Percentiles rank a stretch among this genome's conserved stretches.
Evolutionary conservation across 306 rosid species (phyloP).

Genomic region (Pterocarpus macrocarpus): DNA sequence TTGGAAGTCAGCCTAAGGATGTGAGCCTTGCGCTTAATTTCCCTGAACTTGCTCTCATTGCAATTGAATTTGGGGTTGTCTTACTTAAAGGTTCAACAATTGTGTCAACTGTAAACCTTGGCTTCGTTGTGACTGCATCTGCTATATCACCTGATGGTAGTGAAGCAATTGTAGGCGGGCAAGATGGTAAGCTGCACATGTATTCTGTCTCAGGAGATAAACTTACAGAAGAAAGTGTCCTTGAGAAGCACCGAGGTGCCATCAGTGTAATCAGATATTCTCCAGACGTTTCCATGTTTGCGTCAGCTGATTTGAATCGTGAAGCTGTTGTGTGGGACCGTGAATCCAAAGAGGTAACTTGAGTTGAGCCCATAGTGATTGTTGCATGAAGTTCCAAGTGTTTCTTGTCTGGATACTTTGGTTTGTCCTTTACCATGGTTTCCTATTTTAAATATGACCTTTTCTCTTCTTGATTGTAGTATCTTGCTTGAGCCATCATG

Average conservation of each 20-base stretch:
- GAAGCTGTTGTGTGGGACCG: constrained; percentile 97
- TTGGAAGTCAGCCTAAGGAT: constrained; percentile 97
- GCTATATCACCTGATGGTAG: constrained; percentile 88
- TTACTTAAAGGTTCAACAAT: constrained; percentile 73
- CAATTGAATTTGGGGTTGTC: constrained; percentile 87
- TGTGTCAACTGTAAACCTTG: constrained; percentile 73
- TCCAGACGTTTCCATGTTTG: constrained; percentile 94
- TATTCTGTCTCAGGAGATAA: constrained; percentile 81
- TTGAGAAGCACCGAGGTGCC: constrained; percentile 97
- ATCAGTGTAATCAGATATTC: constrained; percentile 85
- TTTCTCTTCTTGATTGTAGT: too few relatives aligned
- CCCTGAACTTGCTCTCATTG: constrained; percentile 79
- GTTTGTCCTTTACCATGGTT: constrained; percentile 8
- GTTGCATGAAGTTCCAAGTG: constrained; percentile 29
- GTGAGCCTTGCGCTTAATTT: constrained; percentile 73
- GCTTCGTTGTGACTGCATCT: constrained; percentile 79
- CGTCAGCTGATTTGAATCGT: constrained; percentile 94
- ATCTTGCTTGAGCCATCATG: too few relatives aligned
- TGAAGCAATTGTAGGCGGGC: constrained; percentile 92
- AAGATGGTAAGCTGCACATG: constrained; percentile 87
- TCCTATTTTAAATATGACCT: too few relatives aligned
- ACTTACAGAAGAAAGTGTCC: constrained; percentile 73
- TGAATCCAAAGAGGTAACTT: constrained; percentile 75
- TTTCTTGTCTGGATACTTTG: constrained; percentile 11
- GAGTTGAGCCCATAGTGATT: constrained; percentile 31